These are phyloP conservation scores for Oenanthe sinensis DNA, from an alignment of 129 eudicot genomes.

Conservation along the genomic window DNA sequence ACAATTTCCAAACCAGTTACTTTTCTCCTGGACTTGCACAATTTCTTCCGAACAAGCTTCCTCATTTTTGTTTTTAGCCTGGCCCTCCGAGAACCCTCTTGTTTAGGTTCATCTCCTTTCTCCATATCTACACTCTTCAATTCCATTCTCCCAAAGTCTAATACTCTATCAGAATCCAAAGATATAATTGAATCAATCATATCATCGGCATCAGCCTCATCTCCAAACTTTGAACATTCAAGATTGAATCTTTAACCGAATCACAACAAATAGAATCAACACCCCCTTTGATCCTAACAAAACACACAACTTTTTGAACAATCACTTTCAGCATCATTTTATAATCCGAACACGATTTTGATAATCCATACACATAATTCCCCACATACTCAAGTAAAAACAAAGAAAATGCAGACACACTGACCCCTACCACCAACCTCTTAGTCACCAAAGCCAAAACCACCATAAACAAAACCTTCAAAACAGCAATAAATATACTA, in stretches of 20 bases:
- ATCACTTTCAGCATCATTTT: slow-evolving; percentile 2
- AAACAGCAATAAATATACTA: slow-evolving; percentile 18
- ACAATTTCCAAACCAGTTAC: slow-evolving; percentile 13
- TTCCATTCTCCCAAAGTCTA: background rate
- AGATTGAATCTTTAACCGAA: background rate
- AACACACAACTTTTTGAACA: background rate
- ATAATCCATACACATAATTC: slow-evolving; percentile 17
- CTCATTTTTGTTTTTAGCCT: slow-evolving; percentile 46
- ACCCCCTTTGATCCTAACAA: slow-evolving; percentile 4
- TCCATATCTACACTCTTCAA: background rate
- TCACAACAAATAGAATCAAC: background rate
- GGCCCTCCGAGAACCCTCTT: slow-evolving; percentile 30
- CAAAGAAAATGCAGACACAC: slow-evolving; percentile 48
- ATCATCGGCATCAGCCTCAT: slow-evolving; percentile 5
- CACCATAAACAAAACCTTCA: slow-evolving; percentile 45
- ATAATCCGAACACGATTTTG: slow-evolving; percentile 9
- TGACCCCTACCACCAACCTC: slow-evolving; percentile 50
- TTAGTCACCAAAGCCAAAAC: slow-evolving; percentile 51
- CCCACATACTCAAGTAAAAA: slow-evolving; percentile 42
- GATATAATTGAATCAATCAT: background rate
- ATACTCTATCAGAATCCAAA: background rate
- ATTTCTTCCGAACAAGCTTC: slow-evolving; percentile 45
- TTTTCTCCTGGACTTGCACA: slow-evolving; percentile 25
- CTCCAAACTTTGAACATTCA: slow-evolving; percentile 12
- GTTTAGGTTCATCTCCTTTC: slow-evolving; percentile 15